Conservation (phyloP, 2,329 filamentous ascomycete species). For the Coniochaeta prunicola region DNA sequence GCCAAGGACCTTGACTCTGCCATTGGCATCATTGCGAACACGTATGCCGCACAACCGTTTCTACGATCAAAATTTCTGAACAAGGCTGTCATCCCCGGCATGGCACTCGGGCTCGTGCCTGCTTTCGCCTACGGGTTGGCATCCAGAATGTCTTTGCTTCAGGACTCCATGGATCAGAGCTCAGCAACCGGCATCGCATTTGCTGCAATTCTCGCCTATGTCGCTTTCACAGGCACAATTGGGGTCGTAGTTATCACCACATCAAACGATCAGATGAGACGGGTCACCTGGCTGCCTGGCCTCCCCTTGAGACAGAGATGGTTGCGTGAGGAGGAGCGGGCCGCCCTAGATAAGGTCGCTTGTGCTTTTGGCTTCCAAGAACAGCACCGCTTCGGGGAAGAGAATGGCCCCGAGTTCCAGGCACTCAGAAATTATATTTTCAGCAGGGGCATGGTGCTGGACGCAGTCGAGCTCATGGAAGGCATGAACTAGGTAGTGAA, state of each 20-base stretch:
- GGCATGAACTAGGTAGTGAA: conserved; percentile 64
- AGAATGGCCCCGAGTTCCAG: conserved; percentile 88
- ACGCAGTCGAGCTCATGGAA: conserved; percentile 83
- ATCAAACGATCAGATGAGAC: conserved; percentile 88
- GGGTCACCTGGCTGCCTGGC: conserved; percentile 84
- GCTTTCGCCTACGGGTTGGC: conserved; percentile 65
- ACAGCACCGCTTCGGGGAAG: conserved; percentile 71
- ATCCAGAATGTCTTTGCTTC: conserved; percentile 56
- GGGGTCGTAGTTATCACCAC: conserved; percentile 81
- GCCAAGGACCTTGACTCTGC: conserved; percentile 71
- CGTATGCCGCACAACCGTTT: conserved; percentile 61
- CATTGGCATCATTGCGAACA: conserved; percentile 65
- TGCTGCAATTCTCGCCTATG: conserved; percentile 74
- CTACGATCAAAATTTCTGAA: conserved; percentile 60
- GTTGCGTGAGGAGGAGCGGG: conserved; percentile 84
- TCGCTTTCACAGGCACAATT: conserved; percentile 71
- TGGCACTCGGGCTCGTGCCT: conserved; percentile 51
- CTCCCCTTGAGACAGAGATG: conserved; percentile 75
- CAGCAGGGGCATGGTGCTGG: conserved; percentile 80
- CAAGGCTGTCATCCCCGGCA: conserved; percentile 52
- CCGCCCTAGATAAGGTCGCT: conserved; percentile 78
- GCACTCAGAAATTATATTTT: conserved; percentile 75
- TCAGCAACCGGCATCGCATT: conserved; percentile 74
- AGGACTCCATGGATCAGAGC: conserved; percentile 68
- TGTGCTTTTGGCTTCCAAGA: conserved; percentile 90